Base-by-base conservation (phyloP, 2,329 filamentous ascomycete species). In the Aspergillus ochraceus region DNA sequence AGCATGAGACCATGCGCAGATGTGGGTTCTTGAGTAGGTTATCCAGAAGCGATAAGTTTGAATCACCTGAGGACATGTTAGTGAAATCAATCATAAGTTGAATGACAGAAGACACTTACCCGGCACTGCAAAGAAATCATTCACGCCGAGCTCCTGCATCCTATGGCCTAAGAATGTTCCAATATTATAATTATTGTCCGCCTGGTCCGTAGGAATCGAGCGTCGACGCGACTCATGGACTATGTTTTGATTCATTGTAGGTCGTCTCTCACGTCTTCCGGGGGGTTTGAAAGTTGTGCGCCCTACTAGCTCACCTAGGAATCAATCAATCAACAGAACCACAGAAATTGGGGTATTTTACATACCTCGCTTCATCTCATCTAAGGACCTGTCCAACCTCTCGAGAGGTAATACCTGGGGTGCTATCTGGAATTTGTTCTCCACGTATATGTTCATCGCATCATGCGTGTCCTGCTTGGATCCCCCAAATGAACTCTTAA, bases 41-140 rank as follows among this genome's bases (percentile, higher is more conserved):
- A 22, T 62, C 58, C 12, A 62, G 19, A 3, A 62, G 60, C 2
- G 20, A 20, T 2, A 62, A 20, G 11, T 60, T 62, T 1, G 51
- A 45, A 17, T 62, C 60, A 1, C 60, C 60, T 60, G 8, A 3
- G 6, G 8, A 8, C 6, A 42, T n/a, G 17, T n/a, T 8, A 42
- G 36, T 4, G 6, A 14, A 6, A 14, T 3, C 10, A 5, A 36
- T 36, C 30, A 14, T 14, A 4, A 9, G 11, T 29, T 29, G 6
- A 11, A 11, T 14, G 30, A 36, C 17, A 1, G 4, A 32, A 12
- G 14, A 2, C 2, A 6, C 45, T 6, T 52, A 59, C 62, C 62
- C 8, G 62, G 62, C 17, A 64, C 60, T 29, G 47, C 57, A 14
- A 64, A 60, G 14, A 55, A 62, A 9, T 64, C 57, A 5, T 30